Evolutionary conservation across 768 basidiomycete species (phyloP).

Genomic region (Podaxis sp.): DNA sequence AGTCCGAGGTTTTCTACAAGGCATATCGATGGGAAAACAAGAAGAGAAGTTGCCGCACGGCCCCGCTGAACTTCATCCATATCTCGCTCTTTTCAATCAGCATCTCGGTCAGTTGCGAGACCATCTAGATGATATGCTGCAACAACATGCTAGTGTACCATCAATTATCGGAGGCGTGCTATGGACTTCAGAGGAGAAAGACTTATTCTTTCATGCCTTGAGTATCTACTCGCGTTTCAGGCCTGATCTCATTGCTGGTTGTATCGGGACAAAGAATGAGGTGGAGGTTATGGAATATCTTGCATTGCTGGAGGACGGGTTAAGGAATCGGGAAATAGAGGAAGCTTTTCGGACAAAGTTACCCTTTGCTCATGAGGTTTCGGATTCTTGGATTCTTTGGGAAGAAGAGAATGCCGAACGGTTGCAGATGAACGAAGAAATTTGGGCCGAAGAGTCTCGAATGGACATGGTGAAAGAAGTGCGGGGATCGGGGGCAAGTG

Average conservation of each 20-base stretch:
- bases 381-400: conserved; percentile 43
- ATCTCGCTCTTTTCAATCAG: conserved; percentile 1
- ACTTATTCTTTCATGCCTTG: conserved; percentile 69
- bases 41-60: not conserved
- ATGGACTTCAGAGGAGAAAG: conserved; percentile 73
- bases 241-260: conserved; percentile 73
- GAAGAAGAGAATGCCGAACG: conserved; percentile 44
- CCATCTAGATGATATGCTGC: not conserved
- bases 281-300: conserved; percentile 72
- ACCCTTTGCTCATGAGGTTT: conserved; percentile 67
- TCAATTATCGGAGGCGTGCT: conserved; percentile 25
- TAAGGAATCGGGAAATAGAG: conserved; percentile 4
- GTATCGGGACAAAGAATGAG: conserved; percentile 62
- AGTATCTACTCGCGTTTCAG: conserved; percentile 65
- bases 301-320: conserved; percentile 44
- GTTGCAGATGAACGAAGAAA: conserved; percentile 26
- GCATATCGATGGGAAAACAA: not conserved
- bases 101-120: not conserved
- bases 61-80: conserved; percentile 3
- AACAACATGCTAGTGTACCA: not conserved
- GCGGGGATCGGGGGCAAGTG: not conserved
- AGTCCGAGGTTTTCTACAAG: not conserved
- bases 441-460: conserved; percentile 18
- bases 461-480: not conserved
- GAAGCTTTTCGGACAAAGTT: conserved; percentile 62